Conservation (phyloP, 331 rosid genomes). For the Rhamnella rubrinervis region DNA sequence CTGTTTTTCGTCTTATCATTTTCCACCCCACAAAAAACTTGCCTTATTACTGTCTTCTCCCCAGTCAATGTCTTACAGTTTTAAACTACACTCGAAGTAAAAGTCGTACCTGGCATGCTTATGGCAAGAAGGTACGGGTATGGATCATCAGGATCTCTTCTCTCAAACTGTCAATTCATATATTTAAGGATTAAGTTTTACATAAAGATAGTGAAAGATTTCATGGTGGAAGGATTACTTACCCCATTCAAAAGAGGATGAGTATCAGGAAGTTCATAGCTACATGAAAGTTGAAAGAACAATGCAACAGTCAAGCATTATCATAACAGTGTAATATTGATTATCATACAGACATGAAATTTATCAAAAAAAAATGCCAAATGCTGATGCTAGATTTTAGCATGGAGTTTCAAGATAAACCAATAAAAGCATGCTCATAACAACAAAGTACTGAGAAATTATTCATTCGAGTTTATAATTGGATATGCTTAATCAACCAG, state of each 20-base stretch:
- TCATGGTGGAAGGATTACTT: conserved; percentile 11
- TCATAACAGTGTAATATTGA: not conserved
- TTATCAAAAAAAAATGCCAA: not conserved
- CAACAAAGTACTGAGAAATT: too few species aligned
- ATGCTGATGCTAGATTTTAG: too few species aligned
- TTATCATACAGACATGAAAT: not conserved
- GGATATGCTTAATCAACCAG: too few species aligned
- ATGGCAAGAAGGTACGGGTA: conserved; percentile 80
- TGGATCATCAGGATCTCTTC: conserved; percentile 69
- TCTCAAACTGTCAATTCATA: conserved; percentile 57
- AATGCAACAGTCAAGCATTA: conserved; percentile 3
- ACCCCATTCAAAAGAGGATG: conserved; percentile 65
- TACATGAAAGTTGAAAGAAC: conserved; percentile 37
- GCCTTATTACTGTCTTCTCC: too few species aligned
- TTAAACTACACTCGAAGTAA: not conserved
- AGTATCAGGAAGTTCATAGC: conserved; percentile 83
- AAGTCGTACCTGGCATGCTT: conserved; percentile 72
- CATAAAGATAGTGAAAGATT: not conserved
- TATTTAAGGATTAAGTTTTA: not conserved
- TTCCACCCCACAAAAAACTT: too few species aligned
- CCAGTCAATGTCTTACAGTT: not conserved
- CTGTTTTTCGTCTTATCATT: too few species aligned
- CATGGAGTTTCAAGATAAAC: too few species aligned
- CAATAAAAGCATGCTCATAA: too few species aligned
- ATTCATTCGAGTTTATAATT: too few species aligned